phyloP scores from a whole-genome alignment of 345 rosid species.

The Turritis glabra region DNA sequence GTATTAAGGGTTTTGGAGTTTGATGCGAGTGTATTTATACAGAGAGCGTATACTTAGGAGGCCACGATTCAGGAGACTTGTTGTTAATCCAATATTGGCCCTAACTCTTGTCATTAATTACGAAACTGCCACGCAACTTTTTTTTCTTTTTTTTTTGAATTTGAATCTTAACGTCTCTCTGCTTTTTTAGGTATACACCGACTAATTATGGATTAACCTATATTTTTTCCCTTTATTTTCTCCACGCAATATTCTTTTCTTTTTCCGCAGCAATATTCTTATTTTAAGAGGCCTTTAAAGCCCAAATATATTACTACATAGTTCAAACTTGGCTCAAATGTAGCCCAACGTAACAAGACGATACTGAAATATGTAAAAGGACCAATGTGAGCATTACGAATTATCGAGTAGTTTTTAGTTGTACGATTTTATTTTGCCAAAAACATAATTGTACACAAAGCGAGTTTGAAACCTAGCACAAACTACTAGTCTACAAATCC shows the following conservation, averaged over 20 bases:
- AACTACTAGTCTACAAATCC: too few relatives aligned
- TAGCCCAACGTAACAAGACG: not conserved
- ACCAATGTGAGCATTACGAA: not conserved
- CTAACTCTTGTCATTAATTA: not conserved
- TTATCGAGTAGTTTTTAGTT: not conserved
- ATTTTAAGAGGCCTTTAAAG: constrained; percentile 1
- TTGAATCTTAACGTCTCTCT: constrained; percentile 38
- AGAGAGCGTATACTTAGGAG: constrained; percentile 23
- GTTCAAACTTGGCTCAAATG: not conserved
- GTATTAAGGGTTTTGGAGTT: constrained; percentile 17
- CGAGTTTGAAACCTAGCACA: too few relatives aligned
- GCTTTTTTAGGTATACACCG: constrained; percentile 14
- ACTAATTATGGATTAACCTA: constrained; percentile 18
- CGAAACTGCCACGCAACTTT: not conserved
- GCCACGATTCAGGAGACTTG: constrained; percentile 16
- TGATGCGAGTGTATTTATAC: constrained; percentile 7
- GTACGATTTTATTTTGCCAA: not conserved
- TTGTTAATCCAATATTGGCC: constrained; percentile 7
- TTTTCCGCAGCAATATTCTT: not conserved
- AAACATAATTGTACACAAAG: too few relatives aligned
- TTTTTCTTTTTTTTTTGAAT: constrained; percentile 17
- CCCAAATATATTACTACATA: not conserved
- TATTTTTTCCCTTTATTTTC: constrained; percentile 12
- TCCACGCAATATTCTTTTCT: not conserved
- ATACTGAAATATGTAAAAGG: not conserved